Evolutionary conservation across 2,329 filamentous ascomycete genomes (phyloP).

Genomic region (Seiridium cupressi): DNA sequence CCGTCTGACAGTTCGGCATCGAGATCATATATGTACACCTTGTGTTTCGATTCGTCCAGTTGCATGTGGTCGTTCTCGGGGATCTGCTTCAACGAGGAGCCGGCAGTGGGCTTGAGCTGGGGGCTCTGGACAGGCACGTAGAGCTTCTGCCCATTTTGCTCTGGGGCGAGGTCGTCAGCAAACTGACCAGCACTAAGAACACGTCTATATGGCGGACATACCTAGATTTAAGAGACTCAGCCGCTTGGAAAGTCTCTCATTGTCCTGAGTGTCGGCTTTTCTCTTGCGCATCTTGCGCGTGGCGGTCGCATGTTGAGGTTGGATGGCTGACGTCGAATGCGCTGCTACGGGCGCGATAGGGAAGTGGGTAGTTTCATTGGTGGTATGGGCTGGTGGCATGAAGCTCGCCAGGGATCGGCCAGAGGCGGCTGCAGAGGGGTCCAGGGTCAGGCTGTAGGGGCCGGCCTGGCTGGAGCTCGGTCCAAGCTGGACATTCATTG

Average conservation of each 20-base stretch:
- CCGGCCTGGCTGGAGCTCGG: slow-evolving; percentile 6
- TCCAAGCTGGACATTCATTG: slow-evolving; percentile 10
- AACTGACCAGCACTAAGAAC: too few relatives aligned
- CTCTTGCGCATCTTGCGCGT: slow-evolving; percentile 48
- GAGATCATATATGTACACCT: slow-evolving; percentile 87
- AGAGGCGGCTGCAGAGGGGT: background rate
- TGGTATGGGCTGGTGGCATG: background rate
- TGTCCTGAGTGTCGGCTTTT: slow-evolving; percentile 59
- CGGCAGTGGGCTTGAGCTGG: slow-evolving; percentile 18
- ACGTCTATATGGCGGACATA: slow-evolving; percentile 38
- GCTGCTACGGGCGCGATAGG: background rate
- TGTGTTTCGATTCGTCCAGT: slow-evolving; percentile 78
- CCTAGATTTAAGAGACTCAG: slow-evolving; percentile 80
- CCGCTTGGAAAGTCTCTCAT: slow-evolving; percentile 79
- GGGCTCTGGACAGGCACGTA: slow-evolving; percentile 63
- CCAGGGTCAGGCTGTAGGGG: background rate
- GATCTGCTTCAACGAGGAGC: slow-evolving; percentile 17
- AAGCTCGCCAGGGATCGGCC: background rate
- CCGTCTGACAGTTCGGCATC: slow-evolving; percentile 77
- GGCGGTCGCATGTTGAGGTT: slow-evolving; percentile 11
- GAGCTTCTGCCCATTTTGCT: slow-evolving; percentile 61
- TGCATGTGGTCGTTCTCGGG: slow-evolving; percentile 67
- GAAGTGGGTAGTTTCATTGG: background rate
- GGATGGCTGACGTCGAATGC: background rate
- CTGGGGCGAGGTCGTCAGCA: slow-evolving; percentile 33